Base-by-base conservation (phyloP, 1,139 yeast species). In the Groenewaldozyma auringiensis region DNA sequence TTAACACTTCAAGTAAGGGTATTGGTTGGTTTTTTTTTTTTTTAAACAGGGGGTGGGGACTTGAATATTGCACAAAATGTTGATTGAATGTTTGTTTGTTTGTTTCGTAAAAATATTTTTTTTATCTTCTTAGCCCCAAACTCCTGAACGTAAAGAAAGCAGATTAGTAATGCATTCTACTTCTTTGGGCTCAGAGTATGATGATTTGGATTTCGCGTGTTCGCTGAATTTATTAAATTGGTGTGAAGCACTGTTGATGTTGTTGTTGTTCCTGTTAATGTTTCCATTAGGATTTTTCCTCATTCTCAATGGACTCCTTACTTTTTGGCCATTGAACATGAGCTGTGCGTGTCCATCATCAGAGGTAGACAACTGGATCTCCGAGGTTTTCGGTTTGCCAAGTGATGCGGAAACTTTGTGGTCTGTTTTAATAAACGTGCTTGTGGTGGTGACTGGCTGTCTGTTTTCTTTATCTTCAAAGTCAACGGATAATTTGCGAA, bases 341-440 rank as follows among this genome's bases (percentile, higher is more conserved):
- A 58, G 53, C 37, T 54, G 50, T 20, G 69, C 69, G 48, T 63
- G 61, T 32, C 69, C 69, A 46, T 64, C 67, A 34, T 60, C 59
- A 2, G 63, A 56, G 68, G 65, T 65, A 34, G 64, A 50, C 36
- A 64, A 56, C 38, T 62, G 51, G 25, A 63, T 50, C 18, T 27
- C 37, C 6, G 29, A 8, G n/a, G n/a, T n/a, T n/a, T n/a, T n/a
- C 3, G 51, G 45, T 16, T 54, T 35, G 14, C 20, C 16, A 6
- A 46, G 20, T 13, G 41, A 6, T n/a, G 35, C 8, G 39, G 21
- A 8, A 32, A 32, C 18, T 29, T 39, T 22, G 39, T 6, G 6
- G 6, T 6, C 6, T 14, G 42, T 11, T 4, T 14, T 25, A 4
- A 18, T 22, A 17, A 21, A 3, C 13, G 6, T 18, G 42, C 13